These are phyloP conservation scores for Antonospora locustae DNA, from an alignment of 371 early-diverging fungal genomes.

Conservation along the genomic window DNA sequence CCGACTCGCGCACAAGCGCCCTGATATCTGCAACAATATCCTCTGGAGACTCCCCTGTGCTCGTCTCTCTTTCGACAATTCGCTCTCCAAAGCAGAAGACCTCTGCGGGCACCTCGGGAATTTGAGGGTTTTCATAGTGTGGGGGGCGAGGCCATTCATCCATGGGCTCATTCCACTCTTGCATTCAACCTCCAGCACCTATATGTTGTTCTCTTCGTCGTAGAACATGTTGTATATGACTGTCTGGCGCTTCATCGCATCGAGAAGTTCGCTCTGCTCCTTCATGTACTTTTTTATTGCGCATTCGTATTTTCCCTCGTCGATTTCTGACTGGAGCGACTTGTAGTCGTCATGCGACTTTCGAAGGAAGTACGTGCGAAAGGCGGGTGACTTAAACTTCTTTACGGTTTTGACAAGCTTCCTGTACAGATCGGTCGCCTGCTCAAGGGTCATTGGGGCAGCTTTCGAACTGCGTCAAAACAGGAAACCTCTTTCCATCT, in stretches of 20 bases:
- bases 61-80: no score
- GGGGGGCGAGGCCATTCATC: not conserved
- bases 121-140: no score
- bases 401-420: not conserved
- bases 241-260: conserved; percentile 24
- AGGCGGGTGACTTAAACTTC: conserved; percentile 33
- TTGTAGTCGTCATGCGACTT: conserved; percentile 19
- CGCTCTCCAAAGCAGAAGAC: no score
- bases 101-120: no score
- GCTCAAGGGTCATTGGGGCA: conserved; percentile 14
- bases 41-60: no score
- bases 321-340: not conserved
- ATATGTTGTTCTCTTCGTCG: conserved; percentile 17
- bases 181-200: not conserved
- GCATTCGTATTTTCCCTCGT: conserved; percentile 11
- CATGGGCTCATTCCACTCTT: not conserved
- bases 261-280: conserved; percentile 13
- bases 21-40: no score
- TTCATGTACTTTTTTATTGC: conserved; percentile 21
- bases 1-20: no score
- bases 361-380: conserved; percentile 9
- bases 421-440: conserved; percentile 8
- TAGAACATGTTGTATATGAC: conserved; percentile 30
- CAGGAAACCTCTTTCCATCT: no score
- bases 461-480: no score